Evolutionary conservation across 805 yeast genomes (phyloP), one percentile per base, ranked within the genome.

Genomic region (Hanseniaspora meyeri): DNA sequence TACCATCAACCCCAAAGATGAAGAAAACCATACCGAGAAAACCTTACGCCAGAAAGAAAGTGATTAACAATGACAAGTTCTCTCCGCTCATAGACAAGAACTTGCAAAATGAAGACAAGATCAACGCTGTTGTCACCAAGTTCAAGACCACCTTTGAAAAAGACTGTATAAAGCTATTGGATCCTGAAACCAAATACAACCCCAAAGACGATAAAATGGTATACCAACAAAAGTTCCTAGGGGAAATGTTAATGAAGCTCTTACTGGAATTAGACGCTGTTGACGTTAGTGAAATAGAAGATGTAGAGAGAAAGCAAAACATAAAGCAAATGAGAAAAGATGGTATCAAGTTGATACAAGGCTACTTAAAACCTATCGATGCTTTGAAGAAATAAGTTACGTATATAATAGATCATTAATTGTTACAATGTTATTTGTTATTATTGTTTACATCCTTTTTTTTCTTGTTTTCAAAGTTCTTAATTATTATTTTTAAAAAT

Each of bases 231-330:
- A 75, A 77, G 53, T 85, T 74, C 65, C 80, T 73, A 65, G 83
- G 81, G 62, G 95, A 85, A 66, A 77, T 77, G 74, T 68, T 85
- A 45, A 71, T 85, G 66, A 83, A 84, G 64, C 74, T 82, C 60
- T 67, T 85, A 61, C 75, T 85, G 74, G 78, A 75, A 59, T 70
- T 86, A 55, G 95, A 86, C 62, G 81, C 78, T 2, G 72, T 86
- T 38, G 85, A 82, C 59, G 62, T 71, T 14, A 56, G 62, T 4
- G 66, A 60, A 20, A 36, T 67, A 4, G 72, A 71, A 10, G 74
- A 73, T 32, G 73, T 70, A 10, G 77, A 77, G 49, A 54, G 59
- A 12, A 77, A 75, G 62, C 77, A 70, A 1, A 69, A 72, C 1
- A 70, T 85, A 60, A 78, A 86, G 60, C 71, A 72, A 27, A 74